Conservation (phyloP, 1,139 yeast genomes). For the Debaryomyces sp. region DNA sequence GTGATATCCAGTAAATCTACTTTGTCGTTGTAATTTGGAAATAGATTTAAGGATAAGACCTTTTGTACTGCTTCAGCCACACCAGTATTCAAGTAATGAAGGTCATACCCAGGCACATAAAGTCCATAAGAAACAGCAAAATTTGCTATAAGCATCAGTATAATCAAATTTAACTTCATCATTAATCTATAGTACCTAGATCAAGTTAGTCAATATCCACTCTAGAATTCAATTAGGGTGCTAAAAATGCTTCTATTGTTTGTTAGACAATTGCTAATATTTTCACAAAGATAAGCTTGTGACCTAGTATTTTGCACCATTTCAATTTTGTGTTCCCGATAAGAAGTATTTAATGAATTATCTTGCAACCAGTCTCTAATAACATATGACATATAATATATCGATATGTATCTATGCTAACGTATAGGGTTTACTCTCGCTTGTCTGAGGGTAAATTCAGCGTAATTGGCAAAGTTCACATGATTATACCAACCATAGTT, state of each 20-base stretch:
- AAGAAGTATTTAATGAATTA: background rate
- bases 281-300: constrained; percentile 7
- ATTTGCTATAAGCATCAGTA: background rate
- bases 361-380: background rate
- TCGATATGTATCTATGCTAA: background rate
- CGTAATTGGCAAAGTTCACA: background rate
- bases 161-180: background rate
- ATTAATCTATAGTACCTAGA: background rate
- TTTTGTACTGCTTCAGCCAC: background rate
- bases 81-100: background rate
- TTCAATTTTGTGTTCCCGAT: constrained; percentile 1
- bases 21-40: background rate
- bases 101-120: background rate
- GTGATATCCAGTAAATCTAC: background rate
- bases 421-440: background rate
- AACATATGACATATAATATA: background rate
- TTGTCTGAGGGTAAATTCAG: background rate
- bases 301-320: constrained; percentile 6
- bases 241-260: background rate
- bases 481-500: background rate
- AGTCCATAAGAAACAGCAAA: background rate
- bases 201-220: background rate
- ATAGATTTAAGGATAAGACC: background rate
- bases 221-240: background rate
- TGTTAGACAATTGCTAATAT: background rate